Conservation (phyloP, 352 stramenopile genomes). For the Globisporangium canariense region DNA sequence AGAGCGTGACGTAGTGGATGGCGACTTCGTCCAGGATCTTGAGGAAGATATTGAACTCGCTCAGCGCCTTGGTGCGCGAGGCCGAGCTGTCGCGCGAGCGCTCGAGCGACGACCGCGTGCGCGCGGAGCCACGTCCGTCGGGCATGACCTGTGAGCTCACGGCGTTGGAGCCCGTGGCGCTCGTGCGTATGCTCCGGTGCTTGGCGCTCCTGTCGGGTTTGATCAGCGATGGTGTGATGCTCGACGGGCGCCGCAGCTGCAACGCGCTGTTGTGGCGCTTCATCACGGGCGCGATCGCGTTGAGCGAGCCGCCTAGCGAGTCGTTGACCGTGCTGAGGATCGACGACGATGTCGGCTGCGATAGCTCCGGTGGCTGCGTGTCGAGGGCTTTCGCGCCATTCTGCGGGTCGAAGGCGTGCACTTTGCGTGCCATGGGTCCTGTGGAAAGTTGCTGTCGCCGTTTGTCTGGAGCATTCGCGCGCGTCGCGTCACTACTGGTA, state of each 20-base stretch:
- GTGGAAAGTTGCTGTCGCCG: background rate
- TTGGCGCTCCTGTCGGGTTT: slow-evolving; percentile 19
- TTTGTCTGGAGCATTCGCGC: background rate
- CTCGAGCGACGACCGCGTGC: slow-evolving; percentile 31
- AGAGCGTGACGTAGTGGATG: slow-evolving; percentile 75
- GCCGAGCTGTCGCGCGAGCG: slow-evolving; percentile 49
- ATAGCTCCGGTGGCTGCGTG: background rate
- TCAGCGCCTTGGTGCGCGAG: slow-evolving; percentile 49
- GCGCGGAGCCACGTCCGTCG: slow-evolving; percentile 26
- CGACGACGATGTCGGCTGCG: background rate
- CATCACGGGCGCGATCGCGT: slow-evolving; percentile 21
- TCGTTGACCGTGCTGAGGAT: slow-evolving; percentile 30
- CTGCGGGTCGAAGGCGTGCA: slow-evolving; percentile 15
- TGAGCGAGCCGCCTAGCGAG: slow-evolving; percentile 29
- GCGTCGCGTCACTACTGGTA: no score
- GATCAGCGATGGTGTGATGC: slow-evolving; percentile 35
- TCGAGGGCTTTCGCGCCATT: slow-evolving; percentile 1
- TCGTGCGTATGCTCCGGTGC: slow-evolving; percentile 19
- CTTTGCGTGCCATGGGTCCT: slow-evolving; percentile 15
- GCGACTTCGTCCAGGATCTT: slow-evolving; percentile 82
- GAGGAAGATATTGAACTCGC: slow-evolving; percentile 73
- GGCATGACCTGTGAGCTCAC: slow-evolving; percentile 35
- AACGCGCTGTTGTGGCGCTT: slow-evolving; percentile 29
- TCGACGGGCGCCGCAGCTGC: slow-evolving; percentile 38
- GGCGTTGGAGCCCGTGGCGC: slow-evolving; percentile 22